Base-by-base conservation (phyloP, 345 rosid species). In the Cardamine resedifolia region DNA sequence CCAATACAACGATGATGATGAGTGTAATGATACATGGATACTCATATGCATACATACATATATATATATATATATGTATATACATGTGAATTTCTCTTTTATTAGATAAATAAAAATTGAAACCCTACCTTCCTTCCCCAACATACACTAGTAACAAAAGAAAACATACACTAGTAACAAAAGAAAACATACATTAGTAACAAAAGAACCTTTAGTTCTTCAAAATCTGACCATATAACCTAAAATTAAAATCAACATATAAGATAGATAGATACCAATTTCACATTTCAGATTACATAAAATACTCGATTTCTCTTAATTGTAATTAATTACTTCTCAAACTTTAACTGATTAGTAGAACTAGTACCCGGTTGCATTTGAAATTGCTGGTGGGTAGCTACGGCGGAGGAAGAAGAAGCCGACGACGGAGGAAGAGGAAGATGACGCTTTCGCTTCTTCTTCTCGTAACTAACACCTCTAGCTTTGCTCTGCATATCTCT, bases 401-500 rank as follows among this genome's bases (percentile, higher is more conserved):
- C 41, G 41, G 58, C 64, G 58, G 74, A 61, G 33, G 79, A 68
- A 34, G 79, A 58, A 3, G 66, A 60, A 21, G 71, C 20, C 2
- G 71, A 55, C 5, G 66, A 45, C 2, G 43, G 74, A 59, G 77
- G 84, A 64, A 52, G 81, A 16, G 89, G 85, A 41, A 52, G 81
- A 14, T 87, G 86, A 41, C 89, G 81, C 81, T 87, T 87, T 14
- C 91, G 81, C 78, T 87, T 87, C 85, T 87, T 87, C 83, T 85
- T 85, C 85, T 85, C 91, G 38, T 87, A 87, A 73, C 89, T 87
- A 36, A 87, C 82, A 63, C 91, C 91, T 73, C 91, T 81, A 9
- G 91, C 89, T 75, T 87, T 87, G 8, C 89, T 76, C 81, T 87
- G 91, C 74, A 75, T 71, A 80, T 87, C 91, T 39, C 91, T 85